Percentiles rank a stretch among this genome's conserved stretches.
These are phyloP conservation scores for Stephania yunnanensis DNA, from an alignment of 164 flowering plant genomes.

Conservation along the genomic window DNA sequence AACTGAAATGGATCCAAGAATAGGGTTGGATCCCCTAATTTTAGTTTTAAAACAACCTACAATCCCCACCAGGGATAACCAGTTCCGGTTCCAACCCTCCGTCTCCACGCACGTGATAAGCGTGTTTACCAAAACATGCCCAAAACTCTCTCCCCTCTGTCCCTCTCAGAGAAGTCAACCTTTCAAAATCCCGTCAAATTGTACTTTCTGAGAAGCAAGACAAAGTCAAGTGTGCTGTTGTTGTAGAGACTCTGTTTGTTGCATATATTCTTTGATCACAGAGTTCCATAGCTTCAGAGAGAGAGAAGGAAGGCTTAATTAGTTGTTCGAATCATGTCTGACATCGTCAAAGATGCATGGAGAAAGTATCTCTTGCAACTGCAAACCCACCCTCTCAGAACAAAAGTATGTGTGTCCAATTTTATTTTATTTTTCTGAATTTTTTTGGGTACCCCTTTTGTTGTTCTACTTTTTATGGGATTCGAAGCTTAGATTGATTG, in stretches of 20 bases:
- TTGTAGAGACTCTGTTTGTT: not conserved
- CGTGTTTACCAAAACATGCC: no score
- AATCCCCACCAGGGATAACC: no score
- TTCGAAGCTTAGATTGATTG: not conserved
- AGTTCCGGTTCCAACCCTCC: no score
- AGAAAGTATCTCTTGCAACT: constrained; percentile 55
- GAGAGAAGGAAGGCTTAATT: constrained; percentile 5
- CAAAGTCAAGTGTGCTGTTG: not conserved
- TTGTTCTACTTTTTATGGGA: not conserved
- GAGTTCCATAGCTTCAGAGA: not conserved
- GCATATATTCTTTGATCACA: not conserved
- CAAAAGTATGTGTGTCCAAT: constrained; percentile 38
- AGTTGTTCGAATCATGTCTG: constrained; percentile 43
- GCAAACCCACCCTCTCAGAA: constrained; percentile 64
- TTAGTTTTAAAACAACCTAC: no score
- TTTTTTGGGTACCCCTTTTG: not conserved
- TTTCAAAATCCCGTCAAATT: not conserved
- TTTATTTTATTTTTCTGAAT: not conserved
- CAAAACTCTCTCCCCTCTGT: no score
- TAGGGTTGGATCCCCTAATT: no score
- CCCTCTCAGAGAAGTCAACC: no score
- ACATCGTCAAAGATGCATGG: constrained; percentile 47
- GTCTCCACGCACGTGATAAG: no score
- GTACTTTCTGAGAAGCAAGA: no score
- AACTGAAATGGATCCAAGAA: no score